Base-by-base conservation (phyloP, 371 early-diverging fungal species). In the Encephalitozoon hellem region DNA sequence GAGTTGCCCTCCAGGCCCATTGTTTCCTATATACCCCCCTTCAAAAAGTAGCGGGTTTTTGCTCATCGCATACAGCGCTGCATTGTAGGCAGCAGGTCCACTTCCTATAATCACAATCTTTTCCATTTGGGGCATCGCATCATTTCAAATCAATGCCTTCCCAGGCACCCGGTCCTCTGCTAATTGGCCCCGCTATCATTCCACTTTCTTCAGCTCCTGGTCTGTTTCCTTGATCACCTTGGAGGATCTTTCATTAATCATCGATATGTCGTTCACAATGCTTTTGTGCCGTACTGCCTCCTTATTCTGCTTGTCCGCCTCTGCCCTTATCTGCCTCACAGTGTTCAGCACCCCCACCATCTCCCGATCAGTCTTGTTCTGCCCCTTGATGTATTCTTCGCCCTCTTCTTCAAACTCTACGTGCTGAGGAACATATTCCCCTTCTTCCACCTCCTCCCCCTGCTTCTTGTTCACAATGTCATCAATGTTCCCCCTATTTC, bases 41-140 rank as follows among this genome's bases (percentile, higher is more conserved):
- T 95, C 96, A 82, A 92, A 94, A 87, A 98, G 87, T 75, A 92
- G 87, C 9, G 96, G 95, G 45, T 89, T 83, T 66, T 93, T 84
- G 80, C 93, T 90, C 41, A 93, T 92, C 47, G 90, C 86, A 84
- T 95, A 96, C 76, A 96, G 89, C 66, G 95, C 95, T 18, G 94
- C 93, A 41, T 92, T 92, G 86, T 93, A 93, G 9, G 92, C 94
- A 63, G 94, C 95, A 69, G 94, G 94, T 1, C 94, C 94, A 12
- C 92, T 92, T 69, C 94, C 85, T 63, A 86, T 74, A 66, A 86
- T 82, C 9, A 84, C 66, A 25, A 80, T 76, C 11, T 82, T 67
- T 55, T 79, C 72, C 32, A 64, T 70, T 43, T 45, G 42, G 26
- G 66, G 74, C 49, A 32, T 51, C 18, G 21, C 2, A 47, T 9